phyloP scores from a whole-genome alignment of 768 basidiomycete species.

The Leccinum incarnatum region DNA sequence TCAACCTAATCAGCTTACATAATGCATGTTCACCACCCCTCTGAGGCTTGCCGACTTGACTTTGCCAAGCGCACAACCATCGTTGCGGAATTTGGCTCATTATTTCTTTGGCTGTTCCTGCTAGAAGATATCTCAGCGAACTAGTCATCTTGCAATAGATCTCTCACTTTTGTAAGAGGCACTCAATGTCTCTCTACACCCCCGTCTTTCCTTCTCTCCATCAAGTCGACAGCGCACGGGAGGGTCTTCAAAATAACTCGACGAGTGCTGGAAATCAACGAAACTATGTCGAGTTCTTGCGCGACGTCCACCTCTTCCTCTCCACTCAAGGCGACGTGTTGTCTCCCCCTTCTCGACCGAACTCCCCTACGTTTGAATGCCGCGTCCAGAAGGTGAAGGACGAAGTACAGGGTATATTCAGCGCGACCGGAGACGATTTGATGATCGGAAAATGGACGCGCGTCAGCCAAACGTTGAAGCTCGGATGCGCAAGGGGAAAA shows the following conservation, averaged over 20 bases:
- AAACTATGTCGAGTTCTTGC: constrained; percentile 25
- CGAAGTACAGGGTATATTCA: constrained; percentile 35
- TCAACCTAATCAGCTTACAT: constrained; percentile 5
- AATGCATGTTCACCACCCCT: constrained; percentile 4
- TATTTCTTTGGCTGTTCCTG: neutral
- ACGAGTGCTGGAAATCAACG: constrained; percentile 9
- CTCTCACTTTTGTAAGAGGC: neutral
- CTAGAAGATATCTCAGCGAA: neutral
- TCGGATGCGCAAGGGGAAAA: constrained; percentile 38
- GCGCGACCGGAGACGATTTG: constrained; percentile 37
- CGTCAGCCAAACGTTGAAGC: constrained; percentile 38
- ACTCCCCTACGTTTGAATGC: constrained; percentile 29
- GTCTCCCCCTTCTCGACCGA: constrained; percentile 35
- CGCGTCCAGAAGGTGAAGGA: constrained; percentile 33
- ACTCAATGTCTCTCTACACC: constrained; percentile 34
- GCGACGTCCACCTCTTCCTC: constrained; percentile 33
- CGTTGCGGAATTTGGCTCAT: neutral
- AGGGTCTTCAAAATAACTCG: neutral
- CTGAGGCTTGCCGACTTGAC: too few species aligned
- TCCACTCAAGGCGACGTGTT: constrained; percentile 32
- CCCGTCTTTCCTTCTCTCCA: constrained; percentile 31
- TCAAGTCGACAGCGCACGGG: constrained; percentile 6
- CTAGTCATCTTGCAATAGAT: neutral
- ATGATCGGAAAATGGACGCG: constrained; percentile 48
- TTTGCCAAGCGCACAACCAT: neutral